phyloP scores from a whole-genome alignment of 768 basidiomycete species.

The Psilocybe tampanensis region DNA sequence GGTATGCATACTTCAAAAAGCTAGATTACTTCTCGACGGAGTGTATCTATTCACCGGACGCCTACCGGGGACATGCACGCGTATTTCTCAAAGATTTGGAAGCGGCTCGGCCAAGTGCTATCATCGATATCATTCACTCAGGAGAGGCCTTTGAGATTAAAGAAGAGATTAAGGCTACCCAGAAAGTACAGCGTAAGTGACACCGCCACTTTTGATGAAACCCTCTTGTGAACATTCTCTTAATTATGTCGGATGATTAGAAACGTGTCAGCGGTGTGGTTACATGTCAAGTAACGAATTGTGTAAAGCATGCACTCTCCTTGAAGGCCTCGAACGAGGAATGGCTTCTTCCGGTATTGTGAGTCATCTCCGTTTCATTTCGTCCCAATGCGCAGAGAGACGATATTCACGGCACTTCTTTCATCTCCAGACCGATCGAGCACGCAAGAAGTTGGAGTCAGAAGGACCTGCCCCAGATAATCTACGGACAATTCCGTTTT shows the following conservation, averaged over 20 bases:
- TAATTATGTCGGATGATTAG: conserved; percentile 40
- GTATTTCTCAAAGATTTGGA: conserved; percentile 95
- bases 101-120: conserved; percentile 89
- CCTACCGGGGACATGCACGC: conserved; percentile 95
- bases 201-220: conserved; percentile 1
- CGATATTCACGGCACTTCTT: background rate
- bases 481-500: conserved; percentile 77
- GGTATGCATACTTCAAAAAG: conserved; percentile 99
- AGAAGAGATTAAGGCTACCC: conserved; percentile 81
- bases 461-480: conserved; percentile 64
- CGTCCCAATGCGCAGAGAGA: conserved; percentile 7
- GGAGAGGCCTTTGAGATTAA: conserved; percentile 90
- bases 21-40: conserved; percentile 99
- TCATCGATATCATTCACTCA: conserved; percentile 97
- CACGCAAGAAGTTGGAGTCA: conserved; percentile 60
- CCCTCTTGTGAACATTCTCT: conserved; percentile 1
- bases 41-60: conserved; percentile 98
- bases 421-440: conserved; percentile 61
- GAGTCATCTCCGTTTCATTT: conserved; percentile 29
- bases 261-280: conserved; percentile 89
- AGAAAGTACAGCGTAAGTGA: conserved; percentile 81
- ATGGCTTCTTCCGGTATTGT: conserved; percentile 67
- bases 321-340: conserved; percentile 90
- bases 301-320: conserved; percentile 91
- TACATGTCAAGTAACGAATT: conserved; percentile 97